These are phyloP conservation scores for Penicillium occitanis DNA, from an alignment of 2,329 filamentous ascomycete species.

Conservation along the genomic window DNA sequence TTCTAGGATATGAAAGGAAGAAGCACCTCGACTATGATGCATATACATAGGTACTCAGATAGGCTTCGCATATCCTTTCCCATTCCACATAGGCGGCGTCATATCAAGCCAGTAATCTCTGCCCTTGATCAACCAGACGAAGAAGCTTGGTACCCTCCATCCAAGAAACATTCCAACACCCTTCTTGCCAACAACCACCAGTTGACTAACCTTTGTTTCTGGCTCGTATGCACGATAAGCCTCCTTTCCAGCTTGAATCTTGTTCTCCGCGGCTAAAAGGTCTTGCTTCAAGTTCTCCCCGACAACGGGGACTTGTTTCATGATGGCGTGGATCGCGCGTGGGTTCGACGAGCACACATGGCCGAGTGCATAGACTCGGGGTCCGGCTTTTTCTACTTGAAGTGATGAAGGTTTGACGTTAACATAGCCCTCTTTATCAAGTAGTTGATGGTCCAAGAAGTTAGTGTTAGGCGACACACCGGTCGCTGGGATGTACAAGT, in stretches of 20 bases:
- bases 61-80: slow-evolving; percentile 52
- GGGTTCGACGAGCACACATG: slow-evolving; percentile 45
- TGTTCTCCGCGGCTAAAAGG: slow-evolving; percentile 36
- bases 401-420: slow-evolving; percentile 41
- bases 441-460: slow-evolving; percentile 38
- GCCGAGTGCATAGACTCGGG: slow-evolving; percentile 50
- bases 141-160: slow-evolving; percentile 44
- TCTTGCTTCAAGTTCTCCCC: slow-evolving; percentile 53
- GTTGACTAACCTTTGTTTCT: slow-evolving; percentile 47
- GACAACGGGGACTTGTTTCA: slow-evolving; percentile 46
- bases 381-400: slow-evolving; percentile 38
- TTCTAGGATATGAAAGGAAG: neutral
- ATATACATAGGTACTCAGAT: neutral
- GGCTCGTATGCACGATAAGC: slow-evolving; percentile 42
- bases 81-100: slow-evolving; percentile 50
- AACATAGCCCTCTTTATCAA: slow-evolving; percentile 41
- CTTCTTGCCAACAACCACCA: slow-evolving; percentile 51
- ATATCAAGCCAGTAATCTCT: slow-evolving; percentile 56
- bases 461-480: slow-evolving; percentile 46
- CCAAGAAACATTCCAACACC: slow-evolving; percentile 50
- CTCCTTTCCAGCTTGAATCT: slow-evolving; percentile 18
- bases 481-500: slow-evolving; percentile 52
- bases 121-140: slow-evolving; percentile 54
- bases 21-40: neutral
- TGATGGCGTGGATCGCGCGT: slow-evolving; percentile 46